Evolutionary conservation across 495 filamentous ascomycete genomes (phyloP), one percentile per base, ranked within the genome.

Genomic region (Penicillium manginii): DNA sequence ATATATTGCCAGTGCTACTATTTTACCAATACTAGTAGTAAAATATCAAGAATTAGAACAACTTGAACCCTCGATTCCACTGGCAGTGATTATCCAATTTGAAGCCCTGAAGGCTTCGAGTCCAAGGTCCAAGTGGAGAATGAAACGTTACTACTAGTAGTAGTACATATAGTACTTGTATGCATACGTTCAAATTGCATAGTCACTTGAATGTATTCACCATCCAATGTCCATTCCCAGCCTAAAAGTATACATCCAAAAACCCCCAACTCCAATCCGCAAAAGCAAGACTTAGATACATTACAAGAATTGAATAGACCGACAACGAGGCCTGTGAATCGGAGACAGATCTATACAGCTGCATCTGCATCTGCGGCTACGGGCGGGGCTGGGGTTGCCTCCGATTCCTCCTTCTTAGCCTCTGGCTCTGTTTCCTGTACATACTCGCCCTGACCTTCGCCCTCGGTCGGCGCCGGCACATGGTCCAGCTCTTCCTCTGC

Each of bases 361-460:
- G 26, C 6, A 29, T 29, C 26, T 29, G 26, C 26, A 4, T 29
- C 26, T 29, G 26, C 6, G 8, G 42, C 47, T 11, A 58, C 14
- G 39, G 52, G 51, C 10, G 56, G 35, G 10, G 50, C 60, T 11
- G 50, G 35, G 3, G 31, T 54, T 31, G 59, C 8, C 18, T 59
- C 61, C 26, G 46, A 15, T 35, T 60, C 58, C 14, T 61, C 49
- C 22, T 57, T 57, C 31, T 43, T 55, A 45, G 50, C 39, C 35
- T 60, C 51, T 2, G 55, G 4, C 48, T 43, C 45, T 23, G 55
- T 12, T n/a, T 57, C 32, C 4, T 35, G 52, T 39, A 29, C 15
- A 18, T 29, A 17, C 8, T 47, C 11, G 4, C 18, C 11, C 10
- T 14, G 26, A 29, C 5, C 9, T 21, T 21, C 42, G 3, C 2